Conservation (phyloP, 2,329 filamentous ascomycete species). For the Arthrobotrys pseudoclavata region DNA sequence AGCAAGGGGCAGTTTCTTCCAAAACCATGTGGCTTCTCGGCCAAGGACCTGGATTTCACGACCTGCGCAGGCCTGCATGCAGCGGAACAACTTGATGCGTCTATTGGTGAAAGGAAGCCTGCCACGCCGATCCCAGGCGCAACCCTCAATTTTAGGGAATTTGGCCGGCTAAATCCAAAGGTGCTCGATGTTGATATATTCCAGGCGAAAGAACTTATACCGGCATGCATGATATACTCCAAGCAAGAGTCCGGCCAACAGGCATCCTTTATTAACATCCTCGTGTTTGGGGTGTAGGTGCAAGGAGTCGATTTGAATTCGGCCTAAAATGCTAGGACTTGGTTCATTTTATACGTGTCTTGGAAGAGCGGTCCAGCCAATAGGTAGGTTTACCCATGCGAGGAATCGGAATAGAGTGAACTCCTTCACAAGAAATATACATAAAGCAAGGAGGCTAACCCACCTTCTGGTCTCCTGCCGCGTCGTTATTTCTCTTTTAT, state of each 20-base stretch:
- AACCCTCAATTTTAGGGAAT: conserved; percentile 43
- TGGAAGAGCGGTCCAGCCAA: conserved; percentile 25
- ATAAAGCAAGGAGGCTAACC: conserved; percentile 54
- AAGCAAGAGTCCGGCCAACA: conserved; percentile 33
- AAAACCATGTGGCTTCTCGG: conserved; percentile 48
- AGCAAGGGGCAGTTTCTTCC: conserved; percentile 38
- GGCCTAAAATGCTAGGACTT: conserved; percentile 50
- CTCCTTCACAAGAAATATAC: conserved; percentile 8
- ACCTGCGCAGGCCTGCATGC: conserved; percentile 46
- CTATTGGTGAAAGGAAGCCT: conserved; percentile 34
- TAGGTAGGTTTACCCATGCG: conserved; percentile 42
- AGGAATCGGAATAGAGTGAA: conserved; percentile 32
- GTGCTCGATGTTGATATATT: conserved; percentile 19
- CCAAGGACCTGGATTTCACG: conserved; percentile 31
- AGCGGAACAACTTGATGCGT: conserved; percentile 36
- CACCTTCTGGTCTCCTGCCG: conserved; percentile 34
- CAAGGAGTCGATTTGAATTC: conserved; percentile 17
- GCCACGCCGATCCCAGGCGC: conserved; percentile 37
- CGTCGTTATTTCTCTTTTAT: conserved; percentile 29
- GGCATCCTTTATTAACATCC: conserved; percentile 36
- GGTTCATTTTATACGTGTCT: conserved; percentile 31
- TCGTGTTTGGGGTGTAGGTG: conserved; percentile 16
- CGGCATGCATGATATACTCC: conserved; percentile 42
- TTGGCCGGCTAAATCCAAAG: conserved; percentile 45
- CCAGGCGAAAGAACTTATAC: conserved; percentile 34